Evolutionary conservation across 805 yeast species (phyloP).

Genomic region (Cyberlindnera mycetangii): DNA sequence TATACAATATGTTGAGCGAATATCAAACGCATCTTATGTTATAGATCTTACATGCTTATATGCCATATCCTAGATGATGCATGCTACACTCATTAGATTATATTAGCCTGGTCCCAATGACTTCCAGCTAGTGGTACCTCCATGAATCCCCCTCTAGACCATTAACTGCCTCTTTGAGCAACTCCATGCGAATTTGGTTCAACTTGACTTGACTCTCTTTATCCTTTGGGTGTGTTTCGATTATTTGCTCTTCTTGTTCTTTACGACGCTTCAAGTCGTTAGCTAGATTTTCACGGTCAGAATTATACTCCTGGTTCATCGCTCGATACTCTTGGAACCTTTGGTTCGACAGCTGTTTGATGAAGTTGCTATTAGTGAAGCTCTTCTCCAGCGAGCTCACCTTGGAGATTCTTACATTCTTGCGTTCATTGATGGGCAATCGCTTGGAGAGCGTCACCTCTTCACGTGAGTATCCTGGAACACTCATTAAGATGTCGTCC

Average conservation of each 20-base stretch:
- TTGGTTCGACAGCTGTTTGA: slow-evolving; percentile 14
- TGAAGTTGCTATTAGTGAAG: slow-evolving; percentile 18
- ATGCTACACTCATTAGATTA: too few species aligned
- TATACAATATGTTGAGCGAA: too few species aligned
- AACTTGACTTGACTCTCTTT: not conserved
- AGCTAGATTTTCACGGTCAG: slow-evolving; percentile 6
- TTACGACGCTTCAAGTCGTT: slow-evolving; percentile 5
- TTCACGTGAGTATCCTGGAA: slow-evolving; percentile 28
- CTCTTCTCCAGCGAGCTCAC: slow-evolving; percentile 25
- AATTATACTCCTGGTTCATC: slow-evolving; percentile 20
- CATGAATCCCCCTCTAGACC: slow-evolving; percentile 12
- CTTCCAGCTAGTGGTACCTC: slow-evolving; percentile 5
- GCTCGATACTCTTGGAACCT: slow-evolving; percentile 20
- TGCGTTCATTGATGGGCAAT: slow-evolving; percentile 22
- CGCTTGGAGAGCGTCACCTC: slow-evolving; percentile 27
- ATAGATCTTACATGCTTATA: too few species aligned
- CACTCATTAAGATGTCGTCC: slow-evolving; percentile 27
- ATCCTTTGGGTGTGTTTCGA: slow-evolving; percentile 1
- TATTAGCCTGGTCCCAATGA: too few species aligned
- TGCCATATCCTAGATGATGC: too few species aligned
- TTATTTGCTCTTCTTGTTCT: slow-evolving; percentile 3
- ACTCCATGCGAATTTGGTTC: slow-evolving; percentile 6
- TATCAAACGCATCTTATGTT: too few species aligned
- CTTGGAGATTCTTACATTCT: slow-evolving; percentile 24
- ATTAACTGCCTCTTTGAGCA: slow-evolving; percentile 9